Evolutionary conservation across 768 basidiomycete genomes (phyloP).

Genomic region (Pulveroboletus ravenelii): DNA sequence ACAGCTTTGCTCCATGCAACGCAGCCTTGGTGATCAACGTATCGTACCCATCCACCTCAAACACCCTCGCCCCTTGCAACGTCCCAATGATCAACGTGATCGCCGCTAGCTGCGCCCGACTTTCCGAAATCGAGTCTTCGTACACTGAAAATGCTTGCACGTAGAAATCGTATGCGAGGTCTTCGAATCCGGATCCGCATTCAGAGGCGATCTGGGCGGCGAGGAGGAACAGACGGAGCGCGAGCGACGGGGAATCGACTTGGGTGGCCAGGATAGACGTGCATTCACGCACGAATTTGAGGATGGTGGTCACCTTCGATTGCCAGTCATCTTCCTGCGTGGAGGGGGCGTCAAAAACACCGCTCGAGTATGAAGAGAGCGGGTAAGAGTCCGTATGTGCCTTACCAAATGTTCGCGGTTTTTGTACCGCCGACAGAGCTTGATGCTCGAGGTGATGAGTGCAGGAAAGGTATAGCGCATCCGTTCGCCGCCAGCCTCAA

Average conservation of each 20-base stretch:
- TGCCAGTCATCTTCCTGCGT: constrained; percentile 84
- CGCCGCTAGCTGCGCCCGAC: constrained; percentile 92
- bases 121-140: constrained; percentile 96
- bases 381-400: neutral
- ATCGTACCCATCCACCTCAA: constrained; percentile 92
- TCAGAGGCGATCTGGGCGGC: constrained; percentile 95
- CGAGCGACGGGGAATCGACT: constrained; percentile 89
- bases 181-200: constrained; percentile 89
- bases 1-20: constrained; percentile 87
- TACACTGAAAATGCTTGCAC: constrained; percentile 98
- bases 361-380: no score
- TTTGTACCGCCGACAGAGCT: constrained; percentile 89
- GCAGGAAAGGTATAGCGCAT: constrained; percentile 98
- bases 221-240: constrained; percentile 90
- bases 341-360: constrained; percentile 1
- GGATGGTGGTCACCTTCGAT: constrained; percentile 75
- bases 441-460: constrained; percentile 88
- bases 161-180: constrained; percentile 95
- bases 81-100: constrained; percentile 94
- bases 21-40: constrained; percentile 99
- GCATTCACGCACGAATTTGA: constrained; percentile 92
- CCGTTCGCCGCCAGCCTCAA: constrained; percentile 87
- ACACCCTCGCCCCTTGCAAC: constrained; percentile 84
- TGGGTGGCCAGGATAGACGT: constrained; percentile 90
- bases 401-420: constrained; percentile 66